Base-by-base conservation (phyloP, 371 early-diverging fungal genomes). In the Mortierella sp. region DNA sequence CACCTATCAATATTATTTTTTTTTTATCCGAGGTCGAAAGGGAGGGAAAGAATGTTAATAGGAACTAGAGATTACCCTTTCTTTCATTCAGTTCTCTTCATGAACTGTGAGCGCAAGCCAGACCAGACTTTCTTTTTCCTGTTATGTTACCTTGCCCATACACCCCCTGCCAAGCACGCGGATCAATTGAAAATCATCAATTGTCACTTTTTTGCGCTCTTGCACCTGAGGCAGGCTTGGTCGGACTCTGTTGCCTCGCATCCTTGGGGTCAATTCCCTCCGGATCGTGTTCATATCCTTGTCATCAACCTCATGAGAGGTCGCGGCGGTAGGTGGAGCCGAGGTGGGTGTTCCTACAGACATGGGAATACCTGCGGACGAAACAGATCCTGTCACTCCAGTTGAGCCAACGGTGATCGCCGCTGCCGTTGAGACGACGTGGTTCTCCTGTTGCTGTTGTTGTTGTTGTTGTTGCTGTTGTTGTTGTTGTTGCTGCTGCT, bases 161-260 rank as follows among this genome's bases (percentile, higher is more conserved):
- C 89, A 88, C 0, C 93, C 94, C 72, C 81, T 87, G 16, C 94
- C 94, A 7, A 95, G 72, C 0, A 92, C 92, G 63, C 85, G 88
- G 29, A 92, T 62, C 60, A 92, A 75, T 51, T 91, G 85, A 58
- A 89, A 87, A 64, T 91, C 82, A 16, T 90, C 87, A 7, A 94
- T 65, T 0, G 65, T 37, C 6, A 57, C 67, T 19, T 72, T 72
- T 56, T 79, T 79, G 46, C 60, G 69, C 14, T 79, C 73, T 25
- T 71, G 76, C 4, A 76, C 62, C 30, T 76, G 76, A 2, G 76
- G 68, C n/a, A 76, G 56, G 2, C 58, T 57, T 18, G 76, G 68
- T 16, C 76, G 67, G 45, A 76, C 37, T 30, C 57, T 53, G 47
- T 26, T 67, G 4, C 30, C 72, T 11, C 81, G 56, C 66, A 74